Base-by-base conservation (phyloP, 768 basidiomycete genomes). In the Gloeostereum incarnatum region DNA sequence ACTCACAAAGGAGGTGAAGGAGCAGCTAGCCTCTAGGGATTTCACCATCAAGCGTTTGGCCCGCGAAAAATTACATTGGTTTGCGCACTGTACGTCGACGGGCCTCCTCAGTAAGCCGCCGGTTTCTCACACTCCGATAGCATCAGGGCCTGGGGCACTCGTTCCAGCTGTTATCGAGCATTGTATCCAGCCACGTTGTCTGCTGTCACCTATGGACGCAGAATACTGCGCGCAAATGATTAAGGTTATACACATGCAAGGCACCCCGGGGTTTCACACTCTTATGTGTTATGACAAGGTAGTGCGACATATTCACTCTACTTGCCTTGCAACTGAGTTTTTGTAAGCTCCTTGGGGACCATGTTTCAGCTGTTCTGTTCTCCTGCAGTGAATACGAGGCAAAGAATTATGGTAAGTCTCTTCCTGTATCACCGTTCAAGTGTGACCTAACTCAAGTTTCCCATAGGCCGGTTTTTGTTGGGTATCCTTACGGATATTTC, bases 341-440 rank as follows among this genome's bases (percentile, higher is more conserved):
- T n/a, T 31, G 24, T 17, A 49, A 96, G 89, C 62, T 97, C 24
- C 78, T 98, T 17, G 79, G 80, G 6, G 86, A 90, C 30, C 81
- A 88, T 45, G 70, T 96, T 36, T 81, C 86, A 36, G 78, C 81
- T 5, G 72, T 92, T 8, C 66, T 97, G 17, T 96, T 92, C 57
- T 85, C 89, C 1, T 93, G 91, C 51, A 96, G 93, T 46, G 94
- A 94, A 61, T 89, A 89, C 48, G 93, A 99, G 60, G 92, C 91
- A 9, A 77, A 84, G 36, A 98, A 97, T 58, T 92, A 91, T 50
- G 92, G 93, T 87, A 51, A 22, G 67, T 55, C 27, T 22, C 37
- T 16, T 38, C 21, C 19, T 20, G 8, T 26, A 22, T 27, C 8
- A 25, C n/a, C 17, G 14, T 6, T 5, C 17, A 30, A 10, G 14